Evolutionary conservation across 371 early-diverging fungal genomes (phyloP), one percentile per base, ranked within the genome.

Genomic region (Mucor circinelloides): DNA sequence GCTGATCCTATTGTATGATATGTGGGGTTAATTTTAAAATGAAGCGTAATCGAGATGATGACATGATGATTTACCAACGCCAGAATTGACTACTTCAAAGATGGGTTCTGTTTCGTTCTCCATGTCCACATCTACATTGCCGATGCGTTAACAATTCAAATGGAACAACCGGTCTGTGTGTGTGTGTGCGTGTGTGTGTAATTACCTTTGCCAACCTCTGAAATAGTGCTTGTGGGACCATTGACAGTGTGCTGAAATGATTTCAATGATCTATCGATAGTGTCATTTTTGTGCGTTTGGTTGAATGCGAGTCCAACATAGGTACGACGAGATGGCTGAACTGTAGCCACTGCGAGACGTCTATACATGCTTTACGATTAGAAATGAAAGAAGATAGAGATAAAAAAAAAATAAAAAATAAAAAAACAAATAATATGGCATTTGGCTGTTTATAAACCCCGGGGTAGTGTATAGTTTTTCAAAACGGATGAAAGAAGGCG

Each of bases 21-120:
- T 38, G 25, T n/a, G 30, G 12, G 25, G 50, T 44, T 44, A 44
- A 44, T 19, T 6, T 44, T 19, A 17, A 44, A 19, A n/a, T 19
- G 19, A 44, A 19, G 19, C 19, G 8, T 44, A 44, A 44, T 19
- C 19, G 6, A 19, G 44, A 52, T 13, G 28, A 55, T 55, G 17
- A 31, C 25, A 7, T 40, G 28, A 21, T 30, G 12, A 19, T 60
- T 74, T 78, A 80, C 83, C 83, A 36, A 80, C 81, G 2, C 89
- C 89, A 28, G 87, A 76, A 60, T 86, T 85, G 6, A 89, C 78
- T 12, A 87, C 79, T 63, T 87, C 84, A 75, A 89, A 89, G 32
- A 76, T 82, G 44, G 89, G 85, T 63, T 87, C 87, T 31, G 81
- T 77, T 62, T 81, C 77, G 69, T 78, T 84, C 62, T 79, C 76